Base-by-base conservation (phyloP, 352 stramenopile species). In the Phytophthora chlamydospora region DNA sequence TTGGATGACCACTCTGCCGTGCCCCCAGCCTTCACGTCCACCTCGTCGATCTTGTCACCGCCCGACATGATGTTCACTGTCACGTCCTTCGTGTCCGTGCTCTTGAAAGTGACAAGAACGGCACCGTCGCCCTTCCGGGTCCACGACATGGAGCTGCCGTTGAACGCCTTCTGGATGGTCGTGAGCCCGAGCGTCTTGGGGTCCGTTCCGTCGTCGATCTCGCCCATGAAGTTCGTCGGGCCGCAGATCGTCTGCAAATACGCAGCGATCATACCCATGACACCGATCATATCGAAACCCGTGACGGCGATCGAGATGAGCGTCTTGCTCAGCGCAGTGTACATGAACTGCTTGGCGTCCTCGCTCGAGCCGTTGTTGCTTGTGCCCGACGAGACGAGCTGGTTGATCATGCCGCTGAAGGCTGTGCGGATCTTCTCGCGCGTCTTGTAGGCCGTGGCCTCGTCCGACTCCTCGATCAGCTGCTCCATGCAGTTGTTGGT, bases 161-260 rank as follows among this genome's bases (percentile, higher is more conserved):
- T 66, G 47, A 85, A 85, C 14, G 76, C 76, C 0, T 71, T 51
- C 17, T 65, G 58, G 5, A 82, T 33, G 2, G 56, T 70, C 7
- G 43, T 58, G 12, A 85, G 39, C 1, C 73, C 76, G 1, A 85
- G 43, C 0, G 76, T 73, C 1, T 68, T 40, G 0, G 65, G 50
- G 1, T 71, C 51, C 0, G 48, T 51, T 8, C 76, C 76, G 17
- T 77, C 71, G 36, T 85, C 76, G 46, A 85, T 76, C 24, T 79
- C 60, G 3, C 73, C 69, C 9, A 80, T 41, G 42, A 76, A 70
- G 9, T 69, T 56, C 4, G 76, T 82, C 2, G 73, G 76, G 2
- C 76, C 70, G 39, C 76, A 85, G 38, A 85, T 77, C 13, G 73
- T 75, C 50, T 85, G 66, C 12, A 82, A 62, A 47, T 75, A 85